Conservation (phyloP, 2,329 filamentous ascomycete genomes). For the Fusarium sp. region DNA sequence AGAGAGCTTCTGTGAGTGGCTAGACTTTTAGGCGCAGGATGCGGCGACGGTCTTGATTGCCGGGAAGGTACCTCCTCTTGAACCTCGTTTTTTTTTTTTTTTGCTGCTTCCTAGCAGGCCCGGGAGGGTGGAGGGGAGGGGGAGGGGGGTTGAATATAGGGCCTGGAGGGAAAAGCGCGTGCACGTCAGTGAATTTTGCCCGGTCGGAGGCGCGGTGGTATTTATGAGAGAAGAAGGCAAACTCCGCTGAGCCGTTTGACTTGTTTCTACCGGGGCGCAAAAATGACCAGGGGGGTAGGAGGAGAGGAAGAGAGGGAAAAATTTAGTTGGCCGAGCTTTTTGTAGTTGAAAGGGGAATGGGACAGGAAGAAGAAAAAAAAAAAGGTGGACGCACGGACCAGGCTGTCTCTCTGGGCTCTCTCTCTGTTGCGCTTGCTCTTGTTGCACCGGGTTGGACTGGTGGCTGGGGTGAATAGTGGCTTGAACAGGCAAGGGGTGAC, state of each 20-base stretch:
- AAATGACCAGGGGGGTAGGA: conserved; percentile 39
- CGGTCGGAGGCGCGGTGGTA: conserved; percentile 59
- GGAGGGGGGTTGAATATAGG: conserved; percentile 46
- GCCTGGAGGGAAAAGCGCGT: conserved; percentile 60
- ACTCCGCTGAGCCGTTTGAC: conserved; percentile 50
- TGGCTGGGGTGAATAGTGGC: conserved; percentile 19
- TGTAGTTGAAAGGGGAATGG: conserved; percentile 24
- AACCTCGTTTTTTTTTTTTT: conserved; percentile 39
- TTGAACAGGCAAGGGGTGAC: conserved; percentile 16
- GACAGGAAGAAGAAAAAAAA: background rate
- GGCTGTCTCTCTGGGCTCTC: background rate
- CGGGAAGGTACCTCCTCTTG: conserved; percentile 40
- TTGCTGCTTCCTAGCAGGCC: conserved; percentile 5
- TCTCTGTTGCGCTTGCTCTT: background rate
- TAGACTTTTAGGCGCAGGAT: conserved; percentile 20
- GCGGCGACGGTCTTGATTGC: conserved; percentile 19
- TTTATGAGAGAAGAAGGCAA: conserved; percentile 58
- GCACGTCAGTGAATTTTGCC: conserved; percentile 59
- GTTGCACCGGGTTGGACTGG: background rate
- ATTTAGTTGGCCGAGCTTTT: conserved; percentile 51
- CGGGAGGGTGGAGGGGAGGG: conserved; percentile 27
- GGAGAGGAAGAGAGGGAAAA: conserved; percentile 46
- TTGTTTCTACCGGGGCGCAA: conserved; percentile 54
- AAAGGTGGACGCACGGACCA: conserved; percentile 27
- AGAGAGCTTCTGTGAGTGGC: conserved; percentile 20